Conservation (phyloP, 805 yeast genomes). For the Nakazawaea anatomiae region DNA sequence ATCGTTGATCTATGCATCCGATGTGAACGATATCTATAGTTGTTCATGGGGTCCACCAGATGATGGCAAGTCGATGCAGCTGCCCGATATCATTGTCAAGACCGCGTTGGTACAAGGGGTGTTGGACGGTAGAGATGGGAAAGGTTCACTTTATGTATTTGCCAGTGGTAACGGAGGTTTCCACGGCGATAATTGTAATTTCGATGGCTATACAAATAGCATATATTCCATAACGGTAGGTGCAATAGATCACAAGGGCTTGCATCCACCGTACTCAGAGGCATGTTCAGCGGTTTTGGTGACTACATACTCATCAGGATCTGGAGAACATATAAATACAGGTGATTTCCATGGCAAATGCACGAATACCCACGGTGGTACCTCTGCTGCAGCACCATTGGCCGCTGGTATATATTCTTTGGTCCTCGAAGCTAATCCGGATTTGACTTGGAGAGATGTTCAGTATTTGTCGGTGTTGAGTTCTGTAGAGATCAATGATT, state of each 20-base stretch:
- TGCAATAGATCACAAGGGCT: slow-evolving; percentile 82
- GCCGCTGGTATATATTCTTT: slow-evolving; percentile 95
- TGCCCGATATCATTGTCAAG: slow-evolving; percentile 72
- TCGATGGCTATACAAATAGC: slow-evolving; percentile 95
- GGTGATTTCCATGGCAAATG: slow-evolving; percentile 73
- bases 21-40: slow-evolving; percentile 86
- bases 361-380: slow-evolving; percentile 81
- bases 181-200: slow-evolving; percentile 85
- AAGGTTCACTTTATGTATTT: slow-evolving; percentile 88
- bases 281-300: slow-evolving; percentile 93
- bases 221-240: slow-evolving; percentile 93
- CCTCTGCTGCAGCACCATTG: slow-evolving; percentile 97
- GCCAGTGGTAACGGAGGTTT: slow-evolving; percentile 94
- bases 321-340: slow-evolving; percentile 84
- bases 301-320: slow-evolving; percentile 88
- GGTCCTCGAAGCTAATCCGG: slow-evolving; percentile 76
- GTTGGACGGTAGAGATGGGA: slow-evolving; percentile 69
- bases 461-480: slow-evolving; percentile 77
- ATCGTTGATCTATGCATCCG: slow-evolving; percentile 73
- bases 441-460: slow-evolving; percentile 91
- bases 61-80: slow-evolving; percentile 82
- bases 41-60: slow-evolving; percentile 99
- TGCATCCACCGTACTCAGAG: slow-evolving; percentile 88
- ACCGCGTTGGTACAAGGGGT: slow-evolving; percentile 84
- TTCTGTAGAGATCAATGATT: slow-evolving; percentile 60